Evolutionary conservation across 352 stramenopile species (phyloP).

Genomic region (Phytophthora syringae): DNA sequence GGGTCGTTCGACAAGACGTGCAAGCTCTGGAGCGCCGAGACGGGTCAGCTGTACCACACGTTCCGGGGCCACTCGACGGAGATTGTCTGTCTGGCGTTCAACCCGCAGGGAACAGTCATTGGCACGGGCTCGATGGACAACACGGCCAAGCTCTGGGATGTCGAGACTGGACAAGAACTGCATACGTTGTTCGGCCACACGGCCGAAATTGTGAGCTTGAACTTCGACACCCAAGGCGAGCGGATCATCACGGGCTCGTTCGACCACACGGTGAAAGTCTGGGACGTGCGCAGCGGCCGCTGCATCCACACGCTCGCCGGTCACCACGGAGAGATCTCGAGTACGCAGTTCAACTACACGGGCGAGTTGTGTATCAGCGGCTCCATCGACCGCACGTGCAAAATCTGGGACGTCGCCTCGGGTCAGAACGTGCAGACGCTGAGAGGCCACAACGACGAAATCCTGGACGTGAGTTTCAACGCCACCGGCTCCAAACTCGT

Average conservation of each 20-base stretch:
- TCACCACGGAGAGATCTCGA: constrained; percentile 96
- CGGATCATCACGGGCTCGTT: constrained; percentile 96
- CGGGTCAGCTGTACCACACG: constrained; percentile 94
- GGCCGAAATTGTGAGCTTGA: constrained; percentile 94
- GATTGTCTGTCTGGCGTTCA: constrained; percentile 97
- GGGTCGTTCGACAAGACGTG: constrained; percentile 97
- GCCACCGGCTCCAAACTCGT: constrained; percentile 94
- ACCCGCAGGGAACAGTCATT: constrained; percentile 92
- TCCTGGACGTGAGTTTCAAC: constrained; percentile 96
- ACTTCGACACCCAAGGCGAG: constrained; percentile 94
- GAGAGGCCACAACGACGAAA: constrained; percentile 95
- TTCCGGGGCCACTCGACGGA: constrained; percentile 95
- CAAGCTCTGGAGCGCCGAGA: constrained; percentile 96
- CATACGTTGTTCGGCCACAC: constrained; percentile 95
- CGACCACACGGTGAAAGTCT: constrained; percentile 95
- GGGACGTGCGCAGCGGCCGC: constrained; percentile 82
- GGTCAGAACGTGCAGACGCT: constrained; percentile 94
- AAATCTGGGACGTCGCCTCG: constrained; percentile 93
- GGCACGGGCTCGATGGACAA: constrained; percentile 94
- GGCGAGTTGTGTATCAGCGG: constrained; percentile 92
- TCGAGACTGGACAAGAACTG: constrained; percentile 94
- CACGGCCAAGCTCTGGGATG: constrained; percentile 96
- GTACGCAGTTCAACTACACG: constrained; percentile 95
- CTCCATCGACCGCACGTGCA: constrained; percentile 95
- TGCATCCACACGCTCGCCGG: constrained; percentile 94